Evolutionary conservation across 176 grass and related monocot genomes (phyloP).

Genomic region (Leersia perrieri): DNA sequence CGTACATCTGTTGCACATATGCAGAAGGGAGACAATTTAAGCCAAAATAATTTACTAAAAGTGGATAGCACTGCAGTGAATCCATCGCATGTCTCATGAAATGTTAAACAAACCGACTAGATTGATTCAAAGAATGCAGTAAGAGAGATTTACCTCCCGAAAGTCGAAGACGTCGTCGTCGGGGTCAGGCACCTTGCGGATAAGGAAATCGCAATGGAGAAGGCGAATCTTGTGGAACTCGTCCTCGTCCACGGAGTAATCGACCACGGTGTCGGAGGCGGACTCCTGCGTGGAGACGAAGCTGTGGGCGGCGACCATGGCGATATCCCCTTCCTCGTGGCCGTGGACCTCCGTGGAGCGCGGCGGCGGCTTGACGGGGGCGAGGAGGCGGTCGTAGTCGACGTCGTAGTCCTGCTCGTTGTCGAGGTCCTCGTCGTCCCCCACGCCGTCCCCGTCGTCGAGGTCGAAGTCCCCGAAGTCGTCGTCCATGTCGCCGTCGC

Average conservation of each 20-base stretch:
- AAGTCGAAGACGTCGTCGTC: constrained; percentile 91
- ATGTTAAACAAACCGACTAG: not conserved
- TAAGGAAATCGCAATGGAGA: constrained; percentile 82
- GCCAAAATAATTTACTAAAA: not conserved
- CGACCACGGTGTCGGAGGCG: constrained; percentile 74
- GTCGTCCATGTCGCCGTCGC: constrained; percentile 70
- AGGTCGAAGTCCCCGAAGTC: constrained; percentile 65
- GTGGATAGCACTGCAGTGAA: not conserved
- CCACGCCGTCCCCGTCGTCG: constrained; percentile 57
- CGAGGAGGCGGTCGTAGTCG: constrained; percentile 84
- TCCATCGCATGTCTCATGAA: not conserved
- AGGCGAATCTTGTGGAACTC: constrained; percentile 92
- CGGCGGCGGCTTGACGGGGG: constrained; percentile 17
- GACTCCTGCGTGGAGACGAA: constrained; percentile 77
- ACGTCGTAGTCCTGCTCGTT: constrained; percentile 97
- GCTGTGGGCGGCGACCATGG: constrained; percentile 61
- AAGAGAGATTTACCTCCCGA: constrained; percentile 54
- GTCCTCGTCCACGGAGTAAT: constrained; percentile 79
- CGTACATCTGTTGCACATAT: constrained; percentile 75
- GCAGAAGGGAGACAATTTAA: not conserved
- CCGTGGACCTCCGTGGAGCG: not conserved
- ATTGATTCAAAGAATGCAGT: not conserved
- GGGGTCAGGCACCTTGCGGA: constrained; percentile 69
- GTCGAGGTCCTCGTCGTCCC: constrained; percentile 75
- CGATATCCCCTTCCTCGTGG: constrained; percentile 54